A percentile compares a stretch with the other conserved stretches of the same genome.
These are phyloP conservation scores for Exophiala calicioides DNA, from an alignment of 2,329 filamentous ascomycete species.

Conservation along the genomic window DNA sequence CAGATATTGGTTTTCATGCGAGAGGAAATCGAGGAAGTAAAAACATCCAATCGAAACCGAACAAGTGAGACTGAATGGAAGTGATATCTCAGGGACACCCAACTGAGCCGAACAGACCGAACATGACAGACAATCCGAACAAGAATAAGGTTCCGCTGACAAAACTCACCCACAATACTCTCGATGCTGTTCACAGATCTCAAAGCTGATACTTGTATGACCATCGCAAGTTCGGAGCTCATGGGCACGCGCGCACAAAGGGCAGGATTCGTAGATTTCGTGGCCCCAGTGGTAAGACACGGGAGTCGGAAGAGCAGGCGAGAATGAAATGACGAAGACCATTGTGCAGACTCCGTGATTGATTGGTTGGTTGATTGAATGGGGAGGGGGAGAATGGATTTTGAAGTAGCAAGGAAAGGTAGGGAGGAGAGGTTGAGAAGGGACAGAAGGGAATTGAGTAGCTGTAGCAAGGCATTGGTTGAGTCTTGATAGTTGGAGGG, in stretches of 20 bases:
- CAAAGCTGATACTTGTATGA: constrained; percentile 15
- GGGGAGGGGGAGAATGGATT: background rate
- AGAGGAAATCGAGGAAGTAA: too few species aligned
- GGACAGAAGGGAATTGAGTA: too few species aligned
- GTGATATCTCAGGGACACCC: too few species aligned
- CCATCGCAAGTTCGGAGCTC: constrained; percentile 22
- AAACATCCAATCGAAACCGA: too few species aligned
- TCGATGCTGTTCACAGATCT: constrained; percentile 19
- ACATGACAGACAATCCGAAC: background rate
- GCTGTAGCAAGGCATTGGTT: too few species aligned
- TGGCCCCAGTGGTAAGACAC: constrained; percentile 17
- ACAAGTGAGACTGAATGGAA: too few species aligned
- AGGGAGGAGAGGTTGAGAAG: background rate
- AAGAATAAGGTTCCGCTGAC: background rate
- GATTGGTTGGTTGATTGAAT: background rate
- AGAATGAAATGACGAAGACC: constrained; percentile 16
- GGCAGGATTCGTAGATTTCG: constrained; percentile 18
- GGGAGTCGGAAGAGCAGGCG: constrained; percentile 2
- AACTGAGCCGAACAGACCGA: too few species aligned
- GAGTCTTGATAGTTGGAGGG: too few species aligned
- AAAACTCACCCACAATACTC: constrained; percentile 17
- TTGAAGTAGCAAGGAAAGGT: constrained; percentile 4
- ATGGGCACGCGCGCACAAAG: constrained; percentile 17
- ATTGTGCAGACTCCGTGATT: constrained; percentile 2
- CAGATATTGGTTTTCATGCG: background rate